Evolutionary conservation across 345 rosid genomes (phyloP).

Genomic region (Luvunga scandens): DNA sequence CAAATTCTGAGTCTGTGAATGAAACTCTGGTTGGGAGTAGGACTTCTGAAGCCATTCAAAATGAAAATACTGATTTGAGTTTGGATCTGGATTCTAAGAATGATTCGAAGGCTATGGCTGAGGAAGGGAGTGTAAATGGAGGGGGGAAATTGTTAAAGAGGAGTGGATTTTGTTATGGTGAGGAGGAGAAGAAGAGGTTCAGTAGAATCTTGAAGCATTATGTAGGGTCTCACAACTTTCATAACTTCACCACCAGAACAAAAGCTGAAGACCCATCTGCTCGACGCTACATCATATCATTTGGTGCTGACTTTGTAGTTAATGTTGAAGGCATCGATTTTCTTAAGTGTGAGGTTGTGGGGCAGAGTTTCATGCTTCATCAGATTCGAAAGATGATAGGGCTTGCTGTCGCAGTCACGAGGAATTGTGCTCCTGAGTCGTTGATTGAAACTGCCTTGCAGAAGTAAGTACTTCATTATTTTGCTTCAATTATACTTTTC

Average conservation of each 20-base stretch:
- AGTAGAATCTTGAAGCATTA: conserved; percentile 68
- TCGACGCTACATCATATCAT: conserved; percentile 63
- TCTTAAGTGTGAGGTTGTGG: conserved; percentile 92
- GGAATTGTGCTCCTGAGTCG: conserved; percentile 75
- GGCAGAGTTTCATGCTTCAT: conserved; percentile 99
- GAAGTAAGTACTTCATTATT: conserved; percentile 43
- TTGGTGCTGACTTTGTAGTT: conserved; percentile 51
- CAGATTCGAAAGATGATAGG: conserved; percentile 95
- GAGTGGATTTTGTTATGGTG: conserved; percentile 55
- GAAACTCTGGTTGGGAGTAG: not conserved
- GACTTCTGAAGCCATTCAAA: conserved; percentile 6
- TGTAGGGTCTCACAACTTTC: conserved; percentile 92
- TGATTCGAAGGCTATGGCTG: conserved; percentile 9
- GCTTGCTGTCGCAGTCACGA: conserved; percentile 81
- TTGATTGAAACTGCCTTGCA: conserved; percentile 61
- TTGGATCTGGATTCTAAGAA: not conserved
- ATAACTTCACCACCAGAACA: conserved; percentile 86
- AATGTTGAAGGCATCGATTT: conserved; percentile 73
- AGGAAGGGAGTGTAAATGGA: conserved; percentile 23
- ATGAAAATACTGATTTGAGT: conserved; percentile 19
- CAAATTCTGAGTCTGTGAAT: not conserved
- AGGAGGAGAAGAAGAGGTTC: conserved; percentile 73
- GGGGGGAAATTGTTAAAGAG: conserved; percentile 20
- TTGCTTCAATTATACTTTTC: not conserved
- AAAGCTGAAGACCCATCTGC: conserved; percentile 92